These are phyloP conservation scores for Schizosaccharomyces octosporus DNA, from an alignment of 805 yeast species.

Conservation along the genomic window DNA sequence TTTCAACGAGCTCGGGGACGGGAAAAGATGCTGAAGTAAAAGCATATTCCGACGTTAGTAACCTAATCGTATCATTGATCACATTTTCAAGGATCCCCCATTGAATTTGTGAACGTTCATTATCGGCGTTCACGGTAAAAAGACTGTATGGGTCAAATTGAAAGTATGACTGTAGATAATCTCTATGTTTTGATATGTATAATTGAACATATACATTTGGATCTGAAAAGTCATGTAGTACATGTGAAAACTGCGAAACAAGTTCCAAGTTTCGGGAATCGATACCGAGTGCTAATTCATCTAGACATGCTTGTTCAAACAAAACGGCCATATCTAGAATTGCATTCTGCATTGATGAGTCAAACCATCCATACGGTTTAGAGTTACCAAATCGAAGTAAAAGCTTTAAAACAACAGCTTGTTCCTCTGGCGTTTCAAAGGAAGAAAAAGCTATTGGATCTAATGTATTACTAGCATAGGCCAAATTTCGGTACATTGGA, in stretches of 20 bases:
- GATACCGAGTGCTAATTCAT: conserved; percentile 39
- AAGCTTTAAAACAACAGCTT: conserved; percentile 22
- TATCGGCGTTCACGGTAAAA: background rate
- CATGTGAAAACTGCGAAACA: conserved; percentile 14
- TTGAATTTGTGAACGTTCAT: background rate
- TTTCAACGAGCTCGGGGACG: background rate
- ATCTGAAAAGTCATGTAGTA: conserved; percentile 14
- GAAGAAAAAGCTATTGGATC: conserved; percentile 23
- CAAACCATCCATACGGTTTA: conserved; percentile 4
- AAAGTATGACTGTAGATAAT: conserved; percentile 6
- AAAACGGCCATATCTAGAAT: conserved; percentile 27
- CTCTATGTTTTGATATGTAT: conserved; percentile 11
- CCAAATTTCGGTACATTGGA: conserved; percentile 24
- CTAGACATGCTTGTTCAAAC: conserved; percentile 43
- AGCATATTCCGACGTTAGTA: background rate
- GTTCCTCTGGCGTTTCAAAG: conserved; percentile 27
- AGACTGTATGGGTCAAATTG: background rate
- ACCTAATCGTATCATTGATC: background rate
- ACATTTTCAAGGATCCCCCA: background rate
- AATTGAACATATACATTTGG: conserved; percentile 14
- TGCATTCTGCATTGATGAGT: conserved; percentile 12
- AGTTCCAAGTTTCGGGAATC: conserved; percentile 22
- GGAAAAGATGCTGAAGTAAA: background rate
- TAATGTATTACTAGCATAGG: conserved; percentile 17
- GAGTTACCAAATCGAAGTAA: conserved; percentile 15